Conservation (phyloP, 228 moss, liverwort and hornwort species). For the Sphagnum magellanicum region DNA sequence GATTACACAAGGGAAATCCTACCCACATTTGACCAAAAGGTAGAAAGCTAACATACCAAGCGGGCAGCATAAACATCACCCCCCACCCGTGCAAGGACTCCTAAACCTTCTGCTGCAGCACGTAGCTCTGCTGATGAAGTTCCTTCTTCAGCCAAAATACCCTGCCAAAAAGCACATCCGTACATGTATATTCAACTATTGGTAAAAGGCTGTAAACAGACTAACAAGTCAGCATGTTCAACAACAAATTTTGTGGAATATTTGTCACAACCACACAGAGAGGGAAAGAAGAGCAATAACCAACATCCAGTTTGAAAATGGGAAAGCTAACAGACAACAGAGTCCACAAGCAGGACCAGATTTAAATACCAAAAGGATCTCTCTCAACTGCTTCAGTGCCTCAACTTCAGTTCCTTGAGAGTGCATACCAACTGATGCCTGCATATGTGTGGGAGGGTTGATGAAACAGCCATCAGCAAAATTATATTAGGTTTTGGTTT, state of each 20-base stretch:
- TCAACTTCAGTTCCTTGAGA: constrained; percentile 65
- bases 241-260: neutral
- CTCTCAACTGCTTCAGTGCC: constrained; percentile 81
- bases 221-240: no score
- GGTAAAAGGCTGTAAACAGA: no score
- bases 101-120: constrained; percentile 95
- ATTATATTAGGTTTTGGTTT: no score
- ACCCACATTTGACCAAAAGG: neutral
- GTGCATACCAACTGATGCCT: constrained; percentile 73
- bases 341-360: neutral
- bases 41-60: constrained; percentile 33
- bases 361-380: constrained; percentile 57
- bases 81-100: constrained; percentile 86
- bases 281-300: constrained; percentile 1
- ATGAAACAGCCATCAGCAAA: no score
- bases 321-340: neutral
- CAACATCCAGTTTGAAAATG: neutral
- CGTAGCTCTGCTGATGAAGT: constrained; percentile 77
- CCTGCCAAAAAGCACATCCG: constrained; percentile 15
- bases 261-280: neutral
- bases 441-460: neutral
- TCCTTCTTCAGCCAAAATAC: constrained; percentile 79
- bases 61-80: constrained; percentile 85
- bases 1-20: no score
- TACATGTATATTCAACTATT: no score